Evolutionary conservation across 306 rosid species (phyloP), one percentile per base, ranked within the genome.

Genomic region (Vigna unguiculata): DNA sequence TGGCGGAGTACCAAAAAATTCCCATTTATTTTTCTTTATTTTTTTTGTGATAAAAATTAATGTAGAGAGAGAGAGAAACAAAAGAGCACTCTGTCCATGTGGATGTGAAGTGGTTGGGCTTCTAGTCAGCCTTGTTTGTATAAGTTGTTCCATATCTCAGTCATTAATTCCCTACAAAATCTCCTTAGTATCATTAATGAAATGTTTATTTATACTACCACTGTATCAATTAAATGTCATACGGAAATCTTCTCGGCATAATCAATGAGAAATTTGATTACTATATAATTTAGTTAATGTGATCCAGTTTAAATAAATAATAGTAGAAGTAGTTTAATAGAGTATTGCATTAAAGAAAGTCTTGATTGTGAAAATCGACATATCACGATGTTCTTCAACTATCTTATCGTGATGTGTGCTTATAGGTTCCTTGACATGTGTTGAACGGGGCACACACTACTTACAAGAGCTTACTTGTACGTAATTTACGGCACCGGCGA

Each of bases 1-100:
- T 54, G 67, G 84, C 20, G 90, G 85, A 74, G 86, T 80, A 62
- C 74, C 17, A 70, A 52, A 71, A 55, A 72, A 30, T 28, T 84
- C 41, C 55, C 5, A 24, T 0, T 75, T 49, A 22, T 1, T 71
- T 51, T 74, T 30, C 38, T 7, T 22, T 61, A 45, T 75, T 46
- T 51, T 24, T 28, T 78, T 46, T 13, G 24, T 46, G 20, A 55
- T 46, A 64, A 59, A 59, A 53, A 76, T 61, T 76, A 58, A 60
- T 16, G 84, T 89, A 88, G 86, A 61, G 57, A 59, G 75, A 82
- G 84, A 58, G 64, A 65, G 69, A 72, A 14, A 7, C 8, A 19
- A 73, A 22, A 77, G 25, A 68, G 93, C 97, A 88, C 93, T 88
- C 96, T 53, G 66, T 83, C 94, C 90, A 58, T 68, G 61, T 71